phyloP scores from a whole-genome alignment of 345 rosid species.

The Ceriops zippeliana region DNA sequence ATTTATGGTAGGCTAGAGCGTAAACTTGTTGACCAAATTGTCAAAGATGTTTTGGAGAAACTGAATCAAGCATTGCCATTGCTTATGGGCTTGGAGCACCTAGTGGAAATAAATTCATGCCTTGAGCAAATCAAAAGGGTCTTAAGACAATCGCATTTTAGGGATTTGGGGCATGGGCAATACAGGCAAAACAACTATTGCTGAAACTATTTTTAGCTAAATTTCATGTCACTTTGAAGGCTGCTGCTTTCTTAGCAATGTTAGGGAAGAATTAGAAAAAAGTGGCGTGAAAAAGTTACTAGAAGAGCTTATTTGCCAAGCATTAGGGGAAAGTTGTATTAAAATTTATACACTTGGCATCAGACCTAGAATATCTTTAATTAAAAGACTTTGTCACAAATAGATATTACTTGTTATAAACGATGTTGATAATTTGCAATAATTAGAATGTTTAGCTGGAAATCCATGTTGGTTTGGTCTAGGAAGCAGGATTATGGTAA shows the following conservation, averaged over 20 bases:
- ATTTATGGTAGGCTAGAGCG: too few relatives aligned
- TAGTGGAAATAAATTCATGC: too few relatives aligned
- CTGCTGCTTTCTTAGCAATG: constrained; percentile 10
- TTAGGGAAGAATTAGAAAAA: constrained; percentile 7
- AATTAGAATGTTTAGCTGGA: background rate
- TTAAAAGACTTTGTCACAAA: background rate
- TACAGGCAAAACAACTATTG: constrained; percentile 13
- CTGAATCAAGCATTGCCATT: too few relatives aligned
- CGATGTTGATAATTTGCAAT: background rate
- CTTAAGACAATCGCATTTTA: background rate
- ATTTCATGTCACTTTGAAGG: background rate
- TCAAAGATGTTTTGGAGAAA: too few relatives aligned
- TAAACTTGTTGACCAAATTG: too few relatives aligned
- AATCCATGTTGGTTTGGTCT: constrained; percentile 1
- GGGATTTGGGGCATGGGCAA: constrained; percentile 19
- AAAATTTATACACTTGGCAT: background rate
- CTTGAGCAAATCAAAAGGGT: background rate
- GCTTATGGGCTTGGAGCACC: too few relatives aligned
- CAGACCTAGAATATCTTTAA: background rate
- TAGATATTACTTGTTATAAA: constrained; percentile 7
- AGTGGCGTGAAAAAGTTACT: background rate
- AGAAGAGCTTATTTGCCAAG: background rate
- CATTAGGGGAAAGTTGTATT: background rate
- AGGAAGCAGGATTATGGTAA: constrained; percentile 1
- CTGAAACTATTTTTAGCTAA: background rate